Evolutionary conservation across 768 basidiomycete species (phyloP), one percentile per base, ranked within the genome.

Genomic region (Xerocomellus chrysenteron): DNA sequence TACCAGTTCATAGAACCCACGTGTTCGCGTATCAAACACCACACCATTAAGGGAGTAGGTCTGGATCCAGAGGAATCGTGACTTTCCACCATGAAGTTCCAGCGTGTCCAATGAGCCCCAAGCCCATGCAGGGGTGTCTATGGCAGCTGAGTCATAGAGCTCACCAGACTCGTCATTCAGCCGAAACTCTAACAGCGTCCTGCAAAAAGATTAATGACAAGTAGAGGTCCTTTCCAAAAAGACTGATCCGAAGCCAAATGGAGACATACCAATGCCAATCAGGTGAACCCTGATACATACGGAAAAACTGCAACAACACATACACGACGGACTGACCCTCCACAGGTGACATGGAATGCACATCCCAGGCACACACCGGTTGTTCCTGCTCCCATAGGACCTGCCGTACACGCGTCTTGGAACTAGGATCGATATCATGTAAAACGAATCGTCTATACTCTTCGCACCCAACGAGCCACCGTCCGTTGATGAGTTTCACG

Each of bases 21-120:
- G 45, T 19, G 30, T 47, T 47, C 32, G 58, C 3, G 42, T 44
- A 30, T 60, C 57, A n/a, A 54, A 26, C 17, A 59, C 26, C 4
- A 33, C 4, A 3, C 36, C 36, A 10, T 0, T 0, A 5, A 3
- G 8, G 4, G 0, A 1, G 14, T 16, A 0, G 2, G 16, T 9
- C 2, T 1, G 30, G 30, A 60, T 50, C 17, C 33, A 37, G 19
- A 61, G 24, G 32, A 56, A 40, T n/a, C 11, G 43, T 14, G 47
- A 46, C 26, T 11, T 46, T 37, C 42, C 48, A 0, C 19, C 41
- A 6, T 3, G 1, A 1, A 52, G 4, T 4, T 12, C 4, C 30
- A 17, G 5, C 0, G 2, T 2, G 12, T 1, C 1, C 2, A 6
- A 2, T 4, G 26, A 26, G 26, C 7, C 8, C 6, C 6, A 0